Evolutionary conservation across 495 filamentous ascomycete genomes (phyloP).

Genomic region (Geoglossum glabrum): DNA sequence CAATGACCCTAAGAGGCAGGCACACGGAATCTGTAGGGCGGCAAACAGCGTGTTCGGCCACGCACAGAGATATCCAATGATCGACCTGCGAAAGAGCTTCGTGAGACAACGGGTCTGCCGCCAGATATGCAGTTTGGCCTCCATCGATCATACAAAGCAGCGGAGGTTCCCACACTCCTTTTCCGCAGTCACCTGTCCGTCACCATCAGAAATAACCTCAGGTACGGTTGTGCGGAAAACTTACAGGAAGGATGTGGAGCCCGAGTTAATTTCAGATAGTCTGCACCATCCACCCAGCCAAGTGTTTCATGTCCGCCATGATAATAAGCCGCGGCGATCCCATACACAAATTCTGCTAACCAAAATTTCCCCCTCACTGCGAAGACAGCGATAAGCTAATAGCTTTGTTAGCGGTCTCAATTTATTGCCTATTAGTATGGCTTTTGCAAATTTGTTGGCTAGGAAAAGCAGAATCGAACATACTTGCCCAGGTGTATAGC

Average conservation of each 20-base stretch:
- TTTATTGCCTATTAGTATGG: not conserved
- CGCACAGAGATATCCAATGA: not conserved
- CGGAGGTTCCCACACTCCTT: not conserved
- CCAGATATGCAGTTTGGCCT: not conserved
- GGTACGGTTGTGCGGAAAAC: not conserved
- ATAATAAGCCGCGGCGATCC: not conserved
- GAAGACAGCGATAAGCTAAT: not conserved
- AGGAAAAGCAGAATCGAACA: not conserved
- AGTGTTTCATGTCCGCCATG: not conserved
- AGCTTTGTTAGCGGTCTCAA: not conserved
- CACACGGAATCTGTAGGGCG: not conserved
- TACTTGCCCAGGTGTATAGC: not conserved
- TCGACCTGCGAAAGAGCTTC: not conserved
- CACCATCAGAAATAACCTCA: not conserved
- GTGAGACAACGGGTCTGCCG: not conserved
- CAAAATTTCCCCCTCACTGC: not conserved
- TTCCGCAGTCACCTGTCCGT: not conserved
- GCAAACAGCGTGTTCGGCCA: not conserved
- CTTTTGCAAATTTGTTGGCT: not conserved
- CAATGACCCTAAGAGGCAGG: not conserved
- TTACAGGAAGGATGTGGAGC: not conserved
- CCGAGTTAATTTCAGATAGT: not conserved
- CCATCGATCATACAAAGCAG: not conserved
- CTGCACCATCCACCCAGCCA: not conserved
- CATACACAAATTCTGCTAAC: not conserved